Percentiles rank a stretch among this genome's conserved stretches.
phyloP scores from a whole-genome alignment of 108 stramenopile species.

The Stephanodiscus minutulus region DNA sequence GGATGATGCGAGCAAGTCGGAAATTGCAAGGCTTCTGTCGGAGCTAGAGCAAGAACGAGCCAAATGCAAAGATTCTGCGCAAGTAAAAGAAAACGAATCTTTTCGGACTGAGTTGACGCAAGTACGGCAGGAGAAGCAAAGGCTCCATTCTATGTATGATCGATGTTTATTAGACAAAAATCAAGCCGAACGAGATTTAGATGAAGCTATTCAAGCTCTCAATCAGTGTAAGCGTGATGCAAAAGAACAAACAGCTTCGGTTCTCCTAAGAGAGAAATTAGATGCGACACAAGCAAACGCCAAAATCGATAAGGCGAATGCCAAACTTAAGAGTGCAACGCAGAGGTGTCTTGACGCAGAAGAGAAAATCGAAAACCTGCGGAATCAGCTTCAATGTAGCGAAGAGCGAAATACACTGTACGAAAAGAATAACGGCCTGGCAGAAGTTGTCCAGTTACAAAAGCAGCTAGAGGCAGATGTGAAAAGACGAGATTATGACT shows the following conservation, averaged over 20 bases:
- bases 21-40: constrained; percentile 36
- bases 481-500: constrained; percentile 59
- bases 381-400: constrained; percentile 45
- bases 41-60: constrained; percentile 26
- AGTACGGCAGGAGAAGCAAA: constrained; percentile 26
- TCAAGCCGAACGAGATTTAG: constrained; percentile 43
- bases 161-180: constrained; percentile 39
- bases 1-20: constrained; percentile 18
- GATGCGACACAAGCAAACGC: constrained; percentile 14
- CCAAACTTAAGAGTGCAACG: constrained; percentile 10
- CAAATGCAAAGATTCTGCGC: constrained; percentile 7
- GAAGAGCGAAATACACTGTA: constrained; percentile 64
- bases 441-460: constrained; percentile 63
- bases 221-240: constrained; percentile 25
- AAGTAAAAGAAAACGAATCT: constrained; percentile 25
- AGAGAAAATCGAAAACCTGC: constrained; percentile 46
- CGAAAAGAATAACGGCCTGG: constrained; percentile 73
- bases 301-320: constrained; percentile 9
- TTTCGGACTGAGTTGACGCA: constrained; percentile 18
- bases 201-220: constrained; percentile 38
- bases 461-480: constrained; percentile 75
- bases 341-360: constrained; percentile 29
- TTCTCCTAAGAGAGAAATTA: constrained; percentile 15
- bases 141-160: constrained; percentile 16
- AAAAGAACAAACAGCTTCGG: constrained; percentile 28